Percentiles rank a stretch among this genome's conserved stretches.
Conservation (phyloP, 2,329 filamentous ascomycete species). For the Coniochaeta hoffmannii region DNA sequence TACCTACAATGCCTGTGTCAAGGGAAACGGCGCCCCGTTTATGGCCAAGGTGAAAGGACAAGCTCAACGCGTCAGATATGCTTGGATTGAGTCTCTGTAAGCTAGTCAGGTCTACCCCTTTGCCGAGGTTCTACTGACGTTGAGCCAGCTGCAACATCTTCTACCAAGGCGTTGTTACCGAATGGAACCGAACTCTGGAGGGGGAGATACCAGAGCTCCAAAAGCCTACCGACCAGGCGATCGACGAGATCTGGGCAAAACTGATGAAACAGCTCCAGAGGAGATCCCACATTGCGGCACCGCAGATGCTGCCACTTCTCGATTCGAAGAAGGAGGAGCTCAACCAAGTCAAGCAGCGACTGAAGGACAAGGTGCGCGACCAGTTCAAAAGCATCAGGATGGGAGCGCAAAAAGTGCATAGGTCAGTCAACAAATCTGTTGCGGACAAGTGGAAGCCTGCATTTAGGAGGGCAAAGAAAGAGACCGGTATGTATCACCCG, state of each 20-base stretch:
- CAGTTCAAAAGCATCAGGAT: neutral
- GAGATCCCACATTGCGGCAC: neutral
- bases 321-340: neutral
- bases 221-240: neutral
- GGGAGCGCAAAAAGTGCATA: neutral
- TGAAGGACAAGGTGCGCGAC: neutral
- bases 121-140: neutral
- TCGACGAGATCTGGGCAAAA: neutral
- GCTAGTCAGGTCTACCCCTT: neutral
- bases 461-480: conserved; percentile 4
- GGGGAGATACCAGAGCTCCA: neutral
- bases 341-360: neutral
- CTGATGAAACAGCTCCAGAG: neutral
- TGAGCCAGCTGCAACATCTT: neutral
- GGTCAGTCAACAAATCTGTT: neutral
- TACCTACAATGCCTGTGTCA: neutral
- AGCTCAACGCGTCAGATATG: neutral
- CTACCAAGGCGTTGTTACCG: neutral
- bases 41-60: neutral
- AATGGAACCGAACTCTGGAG: neutral
- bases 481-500: neutral
- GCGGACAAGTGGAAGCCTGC: conserved; percentile 1
- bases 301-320: neutral
- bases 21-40: neutral
- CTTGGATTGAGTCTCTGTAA: conserved; percentile 1